A percentile compares a stretch with the other conserved stretches of the same genome.
Conservation (phyloP, 805 yeast species). For the Zygosaccharomyces rouxii region DNA sequence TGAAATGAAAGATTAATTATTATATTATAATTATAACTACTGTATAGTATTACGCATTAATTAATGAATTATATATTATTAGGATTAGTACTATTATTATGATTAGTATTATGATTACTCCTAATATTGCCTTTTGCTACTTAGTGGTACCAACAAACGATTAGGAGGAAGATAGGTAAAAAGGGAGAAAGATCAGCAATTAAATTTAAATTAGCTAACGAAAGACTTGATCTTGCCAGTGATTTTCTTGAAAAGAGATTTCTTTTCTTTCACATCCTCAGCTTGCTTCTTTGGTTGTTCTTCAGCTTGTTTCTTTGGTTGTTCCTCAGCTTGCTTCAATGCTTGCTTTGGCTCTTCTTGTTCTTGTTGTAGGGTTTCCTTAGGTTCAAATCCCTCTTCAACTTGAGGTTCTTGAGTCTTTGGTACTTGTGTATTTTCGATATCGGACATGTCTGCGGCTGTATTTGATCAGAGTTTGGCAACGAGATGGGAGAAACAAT, state of each 20-base stretch:
- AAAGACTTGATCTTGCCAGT: slow-evolving; percentile 14
- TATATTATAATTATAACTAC: too few relatives aligned
- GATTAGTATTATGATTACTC: too few relatives aligned
- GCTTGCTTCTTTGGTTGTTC: slow-evolving; percentile 3
- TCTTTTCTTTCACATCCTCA: slow-evolving; percentile 13
- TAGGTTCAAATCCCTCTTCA: not conserved
- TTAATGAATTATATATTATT: too few relatives aligned
- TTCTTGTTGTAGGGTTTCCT: not conserved
- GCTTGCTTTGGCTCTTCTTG: not conserved
- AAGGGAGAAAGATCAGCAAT: not conserved
- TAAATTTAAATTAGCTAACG: not conserved
- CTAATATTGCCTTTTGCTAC: not conserved
- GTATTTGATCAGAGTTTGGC: not conserved
- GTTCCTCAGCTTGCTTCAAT: not conserved
- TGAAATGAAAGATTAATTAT: too few relatives aligned
- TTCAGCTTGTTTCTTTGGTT: not conserved
- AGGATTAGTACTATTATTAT: too few relatives aligned
- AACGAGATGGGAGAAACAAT: not conserved
- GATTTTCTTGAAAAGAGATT: slow-evolving; percentile 15
- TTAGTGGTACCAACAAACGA: not conserved
- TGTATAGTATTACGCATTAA: too few relatives aligned
- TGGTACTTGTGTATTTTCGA: not conserved
- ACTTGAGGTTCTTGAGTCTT: not conserved
- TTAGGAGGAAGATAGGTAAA: not conserved
- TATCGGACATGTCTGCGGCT: not conserved